A percentile compares a stretch with the other conserved stretches of the same genome.
Conservation (phyloP, 1,284 basidiomycete genomes). For the Chiua sp. region DNA sequence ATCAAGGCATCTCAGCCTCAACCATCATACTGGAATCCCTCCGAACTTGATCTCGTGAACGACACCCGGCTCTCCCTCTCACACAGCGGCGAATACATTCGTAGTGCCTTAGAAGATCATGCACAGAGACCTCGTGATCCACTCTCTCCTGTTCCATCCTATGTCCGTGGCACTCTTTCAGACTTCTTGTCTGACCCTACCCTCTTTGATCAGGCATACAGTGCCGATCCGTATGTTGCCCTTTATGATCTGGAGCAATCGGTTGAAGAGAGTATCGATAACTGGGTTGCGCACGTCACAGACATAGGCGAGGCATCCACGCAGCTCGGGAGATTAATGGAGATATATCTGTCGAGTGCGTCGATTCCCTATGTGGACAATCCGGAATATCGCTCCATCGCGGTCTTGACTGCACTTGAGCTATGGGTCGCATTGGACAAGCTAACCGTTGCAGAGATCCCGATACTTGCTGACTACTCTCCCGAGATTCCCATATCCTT, state of each 20-base stretch:
- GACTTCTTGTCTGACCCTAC: not conserved
- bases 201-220: not conserved
- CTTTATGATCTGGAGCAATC: not conserved
- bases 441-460: not conserved
- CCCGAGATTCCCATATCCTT: not conserved
- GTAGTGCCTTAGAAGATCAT: not conserved
- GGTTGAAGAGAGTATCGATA: not conserved
- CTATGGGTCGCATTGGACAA: not conserved
- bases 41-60: not conserved
- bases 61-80: not conserved
- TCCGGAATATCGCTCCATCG: not conserved
- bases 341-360: not conserved
- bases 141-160: not conserved
- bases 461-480: not conserved
- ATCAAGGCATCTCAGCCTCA: not conserved
- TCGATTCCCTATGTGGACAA: not conserved
- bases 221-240: not conserved
- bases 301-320: not conserved
- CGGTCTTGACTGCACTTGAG: not conserved
- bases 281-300: not conserved
- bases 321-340: not conserved
- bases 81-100: not conserved
- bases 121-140: not conserved
- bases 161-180: not conserved
- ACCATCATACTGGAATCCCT: not conserved